Percentiles rank a stretch among this genome's conserved stretches.
These are phyloP conservation scores for Neonectria magnoliae DNA, from an alignment of 2,329 filamentous ascomycete genomes.

Conservation along the genomic window DNA sequence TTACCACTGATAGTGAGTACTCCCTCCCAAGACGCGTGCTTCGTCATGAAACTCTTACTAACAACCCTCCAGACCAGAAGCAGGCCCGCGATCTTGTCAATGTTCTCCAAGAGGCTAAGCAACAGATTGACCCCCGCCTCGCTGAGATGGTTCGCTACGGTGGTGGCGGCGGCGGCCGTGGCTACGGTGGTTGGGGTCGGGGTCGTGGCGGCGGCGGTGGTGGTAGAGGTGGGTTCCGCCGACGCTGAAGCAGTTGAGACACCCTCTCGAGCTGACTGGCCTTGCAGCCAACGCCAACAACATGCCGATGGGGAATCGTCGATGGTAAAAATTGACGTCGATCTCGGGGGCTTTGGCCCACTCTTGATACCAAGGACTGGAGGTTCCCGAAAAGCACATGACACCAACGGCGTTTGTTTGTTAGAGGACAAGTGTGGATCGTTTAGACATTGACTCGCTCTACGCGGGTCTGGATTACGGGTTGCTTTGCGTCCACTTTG, in stretches of 20 bases:
- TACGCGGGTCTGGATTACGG: conserved; percentile 40
- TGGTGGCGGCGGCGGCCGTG: conserved; percentile 79
- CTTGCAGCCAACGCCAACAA: conserved; percentile 60
- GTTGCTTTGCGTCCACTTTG: conserved; percentile 38
- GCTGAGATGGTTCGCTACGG: conserved; percentile 95
- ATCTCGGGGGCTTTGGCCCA: conserved; percentile 26
- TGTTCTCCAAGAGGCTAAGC: conserved; percentile 95
- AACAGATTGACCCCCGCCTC: conserved; percentile 95
- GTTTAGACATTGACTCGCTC: conserved; percentile 41
- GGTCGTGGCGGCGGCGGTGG: conserved; percentile 65
- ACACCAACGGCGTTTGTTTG: conserved; percentile 44
- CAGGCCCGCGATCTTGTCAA: conserved; percentile 96
- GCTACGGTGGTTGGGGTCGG: conserved; percentile 77
- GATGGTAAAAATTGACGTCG: conserved; percentile 56
- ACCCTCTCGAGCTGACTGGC: conserved; percentile 49
- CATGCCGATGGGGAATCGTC: conserved; percentile 59
- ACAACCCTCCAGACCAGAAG: conserved; percentile 75
- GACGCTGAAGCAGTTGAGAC: conserved; percentile 46
- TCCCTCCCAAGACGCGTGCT: background rate
- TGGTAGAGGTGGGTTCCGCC: conserved; percentile 60
- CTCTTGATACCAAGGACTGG: conserved; percentile 22
- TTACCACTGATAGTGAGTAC: conserved; percentile 97
- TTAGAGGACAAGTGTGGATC: conserved; percentile 42
- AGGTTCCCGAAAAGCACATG: conserved; percentile 41
- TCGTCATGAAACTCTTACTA: conserved; percentile 39